Evolutionary conservation across 2,329 filamentous ascomycete species (phyloP).

Genomic region (Calycina herbarum): DNA sequence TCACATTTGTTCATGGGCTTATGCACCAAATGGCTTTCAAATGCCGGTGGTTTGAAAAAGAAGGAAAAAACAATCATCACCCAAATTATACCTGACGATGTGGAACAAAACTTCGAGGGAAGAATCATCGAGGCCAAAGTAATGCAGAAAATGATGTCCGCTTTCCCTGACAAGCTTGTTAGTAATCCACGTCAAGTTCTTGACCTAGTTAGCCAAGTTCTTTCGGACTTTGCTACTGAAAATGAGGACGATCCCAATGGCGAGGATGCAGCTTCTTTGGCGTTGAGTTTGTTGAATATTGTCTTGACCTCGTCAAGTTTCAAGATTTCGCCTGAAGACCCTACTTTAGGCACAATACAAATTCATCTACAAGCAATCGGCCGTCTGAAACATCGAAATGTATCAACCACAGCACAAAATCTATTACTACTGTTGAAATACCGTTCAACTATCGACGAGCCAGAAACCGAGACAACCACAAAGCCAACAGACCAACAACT

Average conservation of each 20-base stretch:
- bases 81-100: slow-evolving; percentile 36
- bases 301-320: slow-evolving; percentile 60
- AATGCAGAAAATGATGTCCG: slow-evolving; percentile 64
- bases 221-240: slow-evolving; percentile 38
- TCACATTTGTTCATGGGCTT: slow-evolving; percentile 61
- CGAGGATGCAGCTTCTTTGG: slow-evolving; percentile 51
- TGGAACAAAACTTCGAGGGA: slow-evolving; percentile 44
- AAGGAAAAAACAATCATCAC: slow-evolving; percentile 28
- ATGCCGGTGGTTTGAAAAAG: slow-evolving; percentile 24
- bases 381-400: slow-evolving; percentile 41
- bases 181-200: slow-evolving; percentile 64
- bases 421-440: slow-evolving; percentile 56
- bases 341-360: slow-evolving; percentile 48
- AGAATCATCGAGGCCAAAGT: slow-evolving; percentile 60
- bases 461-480: slow-evolving; percentile 12
- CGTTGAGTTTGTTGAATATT: slow-evolving; percentile 61
- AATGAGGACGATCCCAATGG: slow-evolving; percentile 44
- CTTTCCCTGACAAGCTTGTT: slow-evolving; percentile 62
- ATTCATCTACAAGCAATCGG: slow-evolving; percentile 47
- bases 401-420: slow-evolving; percentile 56
- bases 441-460: slow-evolving; percentile 52
- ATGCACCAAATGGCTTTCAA: slow-evolving; percentile 56
- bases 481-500: slow-evolving; percentile 46
- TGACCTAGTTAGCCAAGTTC: slow-evolving; percentile 60
- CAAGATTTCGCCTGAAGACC: slow-evolving; percentile 46